Base-by-base conservation (phyloP, 306 rosid species). In the Quercus suber region DNA sequence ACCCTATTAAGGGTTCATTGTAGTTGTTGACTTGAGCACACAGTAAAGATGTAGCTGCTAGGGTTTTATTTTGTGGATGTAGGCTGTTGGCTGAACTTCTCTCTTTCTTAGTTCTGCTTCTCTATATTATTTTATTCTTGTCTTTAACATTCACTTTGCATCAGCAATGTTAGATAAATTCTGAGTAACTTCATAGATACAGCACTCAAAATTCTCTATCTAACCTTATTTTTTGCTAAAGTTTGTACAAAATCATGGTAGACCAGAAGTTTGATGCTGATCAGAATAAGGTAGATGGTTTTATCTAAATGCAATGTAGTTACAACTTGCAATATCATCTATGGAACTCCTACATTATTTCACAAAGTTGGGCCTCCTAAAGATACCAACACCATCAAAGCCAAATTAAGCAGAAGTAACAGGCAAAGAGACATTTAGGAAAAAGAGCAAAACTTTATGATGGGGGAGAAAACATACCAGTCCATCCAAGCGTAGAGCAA, bases 401-500 rank as follows among this genome's bases (percentile, higher is more conserved):
- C 45, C 56, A 10, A 52, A 9, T 61, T 55, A 27, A 71, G 49
- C 43, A 53, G 25, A 55, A 20, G 11, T 35, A 73, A 41, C 53
- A 78, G 37, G n/a, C 73, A 70, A 53, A 59, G 11, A 23, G 30
- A 68, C 13, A 64, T 27, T 49, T 25, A 49, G 75, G 52, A 55
- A 21, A 67, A 19, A 37, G 30, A 19, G 27, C 10, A 77, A 69
- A 80, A 83, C 74, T 73, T 43, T 33, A 76, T 43, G 23, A 84
- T 23, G 51, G 70, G 70, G 56, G 49, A 53, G 74, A 73, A 85
- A 75, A 82, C 53, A 68, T 91, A 95, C 98, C 97, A 95, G 85
- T 84, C 99, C 99, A 77, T 95, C 99, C 90, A 95, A 83, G 81
- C 90, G 92, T 81, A 95, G 94, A 75, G 94, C 88, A 73, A 90